Evolutionary conservation across 768 basidiomycete species (phyloP).

Genomic region (Mycena capillaripes): DNA sequence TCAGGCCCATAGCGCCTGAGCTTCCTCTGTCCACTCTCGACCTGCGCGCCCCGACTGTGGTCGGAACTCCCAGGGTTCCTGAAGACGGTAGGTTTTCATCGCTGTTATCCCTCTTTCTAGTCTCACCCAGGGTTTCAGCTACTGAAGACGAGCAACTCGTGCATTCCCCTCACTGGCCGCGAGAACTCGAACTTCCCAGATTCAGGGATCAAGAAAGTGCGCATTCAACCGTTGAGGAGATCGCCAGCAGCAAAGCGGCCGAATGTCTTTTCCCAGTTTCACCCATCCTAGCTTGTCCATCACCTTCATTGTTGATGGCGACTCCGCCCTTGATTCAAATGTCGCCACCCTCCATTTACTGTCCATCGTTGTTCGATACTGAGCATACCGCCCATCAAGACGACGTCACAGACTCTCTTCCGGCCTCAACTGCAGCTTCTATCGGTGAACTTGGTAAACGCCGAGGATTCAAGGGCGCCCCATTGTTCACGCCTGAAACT

Average conservation of each 20-base stretch:
- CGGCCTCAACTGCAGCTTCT: not conserved
- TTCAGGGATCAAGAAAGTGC: not conserved
- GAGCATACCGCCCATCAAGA: not conserved
- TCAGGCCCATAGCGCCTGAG: constrained; percentile 13
- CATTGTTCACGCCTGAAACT: constrained; percentile 37
- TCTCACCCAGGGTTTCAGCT: constrained; percentile 11
- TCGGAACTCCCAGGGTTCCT: not conserved
- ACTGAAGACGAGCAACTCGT: constrained; percentile 23
- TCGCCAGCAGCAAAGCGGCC: constrained; percentile 4
- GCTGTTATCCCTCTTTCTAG: not conserved
- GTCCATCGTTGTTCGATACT: constrained; percentile 15
- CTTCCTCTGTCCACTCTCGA: constrained; percentile 33
- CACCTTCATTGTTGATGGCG: constrained; percentile 4
- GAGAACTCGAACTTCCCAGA: constrained; percentile 1
- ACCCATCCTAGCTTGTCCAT: not conserved
- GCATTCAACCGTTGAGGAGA: not conserved
- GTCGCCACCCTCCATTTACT: constrained; percentile 20
- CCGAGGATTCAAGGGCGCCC: constrained; percentile 50
- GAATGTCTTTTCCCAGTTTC: constrained; percentile 17
- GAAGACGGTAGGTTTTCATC: constrained; percentile 17
- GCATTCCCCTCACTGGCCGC: constrained; percentile 6
- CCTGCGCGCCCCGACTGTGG: not conserved
- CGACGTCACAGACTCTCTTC: not conserved
- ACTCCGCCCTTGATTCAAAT: constrained; percentile 29
- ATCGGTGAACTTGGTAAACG: constrained; percentile 46